Evolutionary conservation across 2,329 filamentous ascomycete species (phyloP), one percentile per base, ranked within the genome.

Genomic region (Xylaria multiplex): DNA sequence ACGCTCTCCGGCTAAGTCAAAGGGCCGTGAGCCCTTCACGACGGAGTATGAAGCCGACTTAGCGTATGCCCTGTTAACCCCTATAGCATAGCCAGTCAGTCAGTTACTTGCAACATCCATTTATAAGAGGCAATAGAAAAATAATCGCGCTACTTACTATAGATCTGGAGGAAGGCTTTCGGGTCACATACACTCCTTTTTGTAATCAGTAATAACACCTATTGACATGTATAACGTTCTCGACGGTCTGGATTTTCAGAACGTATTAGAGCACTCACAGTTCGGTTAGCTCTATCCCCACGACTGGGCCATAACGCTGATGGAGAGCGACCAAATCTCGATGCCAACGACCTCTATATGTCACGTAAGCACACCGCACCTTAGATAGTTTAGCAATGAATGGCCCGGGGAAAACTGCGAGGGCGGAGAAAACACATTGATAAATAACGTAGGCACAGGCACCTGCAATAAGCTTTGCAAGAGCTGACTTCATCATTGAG

Each of bases 1-100:
- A 30, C 62, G 64, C 37, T 71, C 67, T 11, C 54, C 61, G 1
- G 58, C 59, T 16, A 71, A 42, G 49, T 69, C 69, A 40, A 71
- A 71, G 0, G 62, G 55, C 13, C 69, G 67, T 19, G 56, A 48
- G n/a, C 67, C 69, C 42, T 63, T 24, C 2, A 69, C 0, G 2
- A 70, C 54, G 7, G 67, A 59, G 30, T 70, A 69, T 13, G 53
- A 66, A 16, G 56, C 48, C 2, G 59, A 59, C 46, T 69, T 69
- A 2, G 46, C 6, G 40, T 59, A 67, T 37, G 60, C 35, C 9
- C 52, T 54, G n/a, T 30, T 66, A 13, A 37, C 46, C 35, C 61
- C 64, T 69, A 30, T n/a, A 16, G 27, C 9, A 49, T 3, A 22
- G 3, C 19, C 19, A 19, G 19, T 13, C 24, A 40, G 8, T 40